phyloP scores from a whole-genome alignment of 257 asterid species.

The Cinchona pubescens region DNA sequence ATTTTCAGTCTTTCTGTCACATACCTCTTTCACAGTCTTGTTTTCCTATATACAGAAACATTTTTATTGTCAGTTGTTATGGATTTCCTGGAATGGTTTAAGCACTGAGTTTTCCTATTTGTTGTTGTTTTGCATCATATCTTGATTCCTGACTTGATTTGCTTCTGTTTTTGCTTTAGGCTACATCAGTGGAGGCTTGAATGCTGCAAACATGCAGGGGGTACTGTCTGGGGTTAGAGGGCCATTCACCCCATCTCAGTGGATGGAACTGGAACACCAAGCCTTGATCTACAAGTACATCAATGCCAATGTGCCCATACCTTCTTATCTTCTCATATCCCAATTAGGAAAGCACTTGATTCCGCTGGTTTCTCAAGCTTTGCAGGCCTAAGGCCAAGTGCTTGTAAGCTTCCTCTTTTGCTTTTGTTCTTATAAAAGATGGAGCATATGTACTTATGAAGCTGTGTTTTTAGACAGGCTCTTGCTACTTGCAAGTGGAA shows the following conservation, averaged over 20 bases:
- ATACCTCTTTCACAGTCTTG: slow-evolving; percentile 4
- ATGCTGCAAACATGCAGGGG: slow-evolving; percentile 48
- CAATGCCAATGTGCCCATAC: slow-evolving; percentile 32
- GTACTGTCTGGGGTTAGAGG: slow-evolving; percentile 33
- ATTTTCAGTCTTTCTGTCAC: slow-evolving; percentile 5
- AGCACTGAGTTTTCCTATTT: not conserved
- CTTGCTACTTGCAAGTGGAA: not conserved
- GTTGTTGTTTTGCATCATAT: not conserved
- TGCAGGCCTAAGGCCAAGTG: slow-evolving; percentile 27
- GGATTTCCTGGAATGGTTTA: slow-evolving; percentile 5
- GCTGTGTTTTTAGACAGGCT: too few relatives aligned
- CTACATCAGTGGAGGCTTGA: slow-evolving; percentile 39
- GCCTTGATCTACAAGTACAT: slow-evolving; percentile 42
- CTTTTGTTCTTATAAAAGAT: not conserved
- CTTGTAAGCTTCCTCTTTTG: slow-evolving; percentile 21
- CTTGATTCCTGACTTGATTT: slow-evolving; percentile 4
- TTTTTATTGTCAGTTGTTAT: not conserved
- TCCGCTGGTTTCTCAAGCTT: slow-evolving; percentile 32
- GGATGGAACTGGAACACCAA: slow-evolving; percentile 43
- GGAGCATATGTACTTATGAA: not conserved
- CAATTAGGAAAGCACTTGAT: slow-evolving; percentile 37
- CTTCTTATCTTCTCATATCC: slow-evolving; percentile 33
- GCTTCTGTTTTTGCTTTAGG: slow-evolving; percentile 33
- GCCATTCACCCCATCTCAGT: slow-evolving; percentile 37
- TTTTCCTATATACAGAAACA: slow-evolving; percentile 12